Evolutionary conservation across 2,329 filamentous ascomycete genomes (phyloP).

Genomic region (Myriangium duriaei): DNA sequence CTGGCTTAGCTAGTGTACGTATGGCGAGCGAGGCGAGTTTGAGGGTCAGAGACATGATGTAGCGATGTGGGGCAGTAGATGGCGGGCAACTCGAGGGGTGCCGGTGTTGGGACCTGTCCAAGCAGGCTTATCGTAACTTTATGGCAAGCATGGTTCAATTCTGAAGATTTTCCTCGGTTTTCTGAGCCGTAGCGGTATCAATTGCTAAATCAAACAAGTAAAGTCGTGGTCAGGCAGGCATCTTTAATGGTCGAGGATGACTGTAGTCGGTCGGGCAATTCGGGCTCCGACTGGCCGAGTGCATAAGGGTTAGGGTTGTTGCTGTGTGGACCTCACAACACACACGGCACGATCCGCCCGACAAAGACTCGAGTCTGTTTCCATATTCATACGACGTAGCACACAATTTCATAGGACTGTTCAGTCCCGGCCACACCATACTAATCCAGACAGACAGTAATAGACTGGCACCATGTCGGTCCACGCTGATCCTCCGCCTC

Average conservation of each 20-base stretch:
- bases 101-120: neutral
- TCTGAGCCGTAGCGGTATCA: too few species aligned
- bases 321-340: slow-evolving; percentile 6
- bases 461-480: slow-evolving; percentile 23
- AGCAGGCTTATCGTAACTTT: neutral
- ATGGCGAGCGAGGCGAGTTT: slow-evolving; percentile 54
- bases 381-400: too few species aligned
- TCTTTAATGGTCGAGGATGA: too few species aligned
- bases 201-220: too few species aligned
- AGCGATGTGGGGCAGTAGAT: neutral
- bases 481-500: slow-evolving; percentile 39
- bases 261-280: slow-evolving; percentile 1
- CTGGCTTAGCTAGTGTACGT: slow-evolving; percentile 54
- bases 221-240: too few species aligned
- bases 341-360: too few species aligned
- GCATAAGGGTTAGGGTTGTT: slow-evolving; percentile 4
- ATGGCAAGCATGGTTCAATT: neutral
- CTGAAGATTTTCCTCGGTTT: neutral
- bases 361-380: neutral
- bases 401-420: neutral
- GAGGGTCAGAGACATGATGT: slow-evolving; percentile 49
- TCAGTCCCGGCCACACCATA: neutral
- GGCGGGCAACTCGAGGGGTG: neutral
- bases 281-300: neutral
- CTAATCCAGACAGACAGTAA: neutral